phyloP scores from a whole-genome alignment of 768 basidiomycete genomes.

The Tremella yokohamensis region DNA sequence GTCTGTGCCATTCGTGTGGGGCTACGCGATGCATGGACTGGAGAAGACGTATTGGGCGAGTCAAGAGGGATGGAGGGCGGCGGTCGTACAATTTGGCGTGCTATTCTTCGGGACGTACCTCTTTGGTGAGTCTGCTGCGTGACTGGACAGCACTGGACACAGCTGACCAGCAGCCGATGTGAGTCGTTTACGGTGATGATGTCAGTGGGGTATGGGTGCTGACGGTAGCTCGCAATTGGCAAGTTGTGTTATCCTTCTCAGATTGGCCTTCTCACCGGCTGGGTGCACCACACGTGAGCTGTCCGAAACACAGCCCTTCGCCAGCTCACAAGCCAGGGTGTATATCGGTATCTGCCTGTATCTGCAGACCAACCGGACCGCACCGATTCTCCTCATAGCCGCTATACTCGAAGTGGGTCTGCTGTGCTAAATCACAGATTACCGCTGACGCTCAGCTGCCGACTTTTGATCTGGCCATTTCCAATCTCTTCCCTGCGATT shows the following conservation, averaged over 20 bases:
- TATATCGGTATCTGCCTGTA: slow-evolving; percentile 55
- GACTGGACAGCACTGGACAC: neutral
- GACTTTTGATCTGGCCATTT: slow-evolving; percentile 58
- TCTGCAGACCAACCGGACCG: slow-evolving; percentile 51
- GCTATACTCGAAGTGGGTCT: slow-evolving; percentile 56
- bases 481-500: slow-evolving; percentile 54
- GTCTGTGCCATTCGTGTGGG: slow-evolving; percentile 54
- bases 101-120: slow-evolving; percentile 58
- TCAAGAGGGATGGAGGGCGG: slow-evolving; percentile 34
- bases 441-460: slow-evolving; percentile 50
- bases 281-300: slow-evolving; percentile 56
- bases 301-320: neutral
- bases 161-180: slow-evolving; percentile 26
- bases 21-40: slow-evolving; percentile 36
- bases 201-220: neutral
- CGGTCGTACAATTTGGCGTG: slow-evolving; percentile 42
- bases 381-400: slow-evolving; percentile 55
- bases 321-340: neutral
- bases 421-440: neutral
- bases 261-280: slow-evolving; percentile 58
- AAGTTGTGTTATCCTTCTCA: slow-evolving; percentile 55
- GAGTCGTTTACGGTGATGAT: slow-evolving; percentile 9
- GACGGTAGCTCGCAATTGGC: slow-evolving; percentile 55
- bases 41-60: slow-evolving; percentile 43
- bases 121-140: slow-evolving; percentile 43